phyloP scores from a whole-genome alignment of 73 alveolate genomes.

The Paramecium caudatum region DNA sequence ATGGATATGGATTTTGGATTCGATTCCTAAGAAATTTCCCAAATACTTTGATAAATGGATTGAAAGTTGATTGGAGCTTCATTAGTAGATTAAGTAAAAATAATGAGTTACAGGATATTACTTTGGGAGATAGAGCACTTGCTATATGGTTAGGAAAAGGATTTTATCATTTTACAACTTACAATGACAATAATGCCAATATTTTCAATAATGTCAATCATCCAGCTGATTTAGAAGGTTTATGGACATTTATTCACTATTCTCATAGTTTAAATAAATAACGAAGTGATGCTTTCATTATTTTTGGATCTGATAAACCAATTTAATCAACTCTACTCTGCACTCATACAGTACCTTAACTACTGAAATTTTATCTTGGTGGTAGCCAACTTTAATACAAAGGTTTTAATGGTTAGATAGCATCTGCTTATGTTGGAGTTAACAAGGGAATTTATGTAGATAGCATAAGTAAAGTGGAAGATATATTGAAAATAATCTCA shows the following conservation, averaged over 20 bases:
- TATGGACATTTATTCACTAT: constrained; percentile 69
- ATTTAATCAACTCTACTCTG: not conserved
- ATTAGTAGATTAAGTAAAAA: constrained; percentile 32
- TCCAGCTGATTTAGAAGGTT: constrained; percentile 72
- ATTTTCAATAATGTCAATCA: constrained; percentile 45
- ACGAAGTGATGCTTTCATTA: not conserved
- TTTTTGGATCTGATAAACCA: constrained; percentile 33
- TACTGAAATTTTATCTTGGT: constrained; percentile 54
- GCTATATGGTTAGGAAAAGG: constrained; percentile 69
- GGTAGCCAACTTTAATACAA: not conserved
- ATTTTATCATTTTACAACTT: constrained; percentile 69
- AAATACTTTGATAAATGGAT: not conserved
- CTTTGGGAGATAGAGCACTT: constrained; percentile 30
- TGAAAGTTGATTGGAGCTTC: constrained; percentile 13
- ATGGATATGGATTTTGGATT: constrained; percentile 68
- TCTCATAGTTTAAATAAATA: constrained; percentile 32
- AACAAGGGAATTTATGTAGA: constrained; percentile 39
- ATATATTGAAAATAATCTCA: not conserved
- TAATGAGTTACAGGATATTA: not conserved
- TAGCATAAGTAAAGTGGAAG: not conserved
- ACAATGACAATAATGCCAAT: not conserved
- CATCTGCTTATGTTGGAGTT: constrained; percentile 15
- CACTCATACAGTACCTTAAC: not conserved
- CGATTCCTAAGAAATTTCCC: constrained; percentile 41
- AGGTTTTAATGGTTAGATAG: constrained; percentile 27